phyloP scores from a whole-genome alignment of 2,329 filamentous ascomycete species.

The Aspergillus quadrilineatus region DNA sequence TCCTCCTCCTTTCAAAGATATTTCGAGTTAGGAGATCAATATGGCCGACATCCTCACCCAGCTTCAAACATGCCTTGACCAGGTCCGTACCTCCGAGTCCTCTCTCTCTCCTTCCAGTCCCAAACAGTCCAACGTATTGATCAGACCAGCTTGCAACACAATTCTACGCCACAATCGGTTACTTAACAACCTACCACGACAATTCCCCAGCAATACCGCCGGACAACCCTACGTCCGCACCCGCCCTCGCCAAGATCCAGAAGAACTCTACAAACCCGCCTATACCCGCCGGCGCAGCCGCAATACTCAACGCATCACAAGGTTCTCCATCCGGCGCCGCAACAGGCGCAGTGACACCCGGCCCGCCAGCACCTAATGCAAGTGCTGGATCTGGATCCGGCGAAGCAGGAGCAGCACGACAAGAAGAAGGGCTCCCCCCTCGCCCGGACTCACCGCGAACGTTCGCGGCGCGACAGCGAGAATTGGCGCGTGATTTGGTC shows the following conservation, averaged over 20 bases:
- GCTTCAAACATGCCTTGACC: slow-evolving; percentile 52
- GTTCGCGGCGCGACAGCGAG: slow-evolving; percentile 46
- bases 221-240: slow-evolving; percentile 33
- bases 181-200: slow-evolving; percentile 49
- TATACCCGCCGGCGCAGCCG: slow-evolving; percentile 29
- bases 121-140: slow-evolving; percentile 9
- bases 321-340: slow-evolving; percentile 17
- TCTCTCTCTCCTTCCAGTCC: not conserved
- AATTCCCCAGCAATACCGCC: slow-evolving; percentile 40
- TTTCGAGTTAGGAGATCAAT: not conserved
- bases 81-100: slow-evolving; percentile 31
- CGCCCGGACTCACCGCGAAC: slow-evolving; percentile 42
- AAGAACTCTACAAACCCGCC: slow-evolving; percentile 41
- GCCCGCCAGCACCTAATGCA: slow-evolving; percentile 17
- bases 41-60: slow-evolving; percentile 52
- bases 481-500: slow-evolving; percentile 50
- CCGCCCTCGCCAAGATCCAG: slow-evolving; percentile 41
- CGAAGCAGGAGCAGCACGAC: not conserved
- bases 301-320: slow-evolving; percentile 14
- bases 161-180: slow-evolving; percentile 53
- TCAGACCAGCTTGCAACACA: slow-evolving; percentile 49
- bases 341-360: slow-evolving; percentile 19
- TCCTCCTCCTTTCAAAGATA: not conserved
- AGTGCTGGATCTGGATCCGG: slow-evolving; percentile 15
- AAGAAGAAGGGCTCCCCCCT: slow-evolving; percentile 26